Conservation (phyloP, 805 yeast species). For the Candida jianshihensis region DNA sequence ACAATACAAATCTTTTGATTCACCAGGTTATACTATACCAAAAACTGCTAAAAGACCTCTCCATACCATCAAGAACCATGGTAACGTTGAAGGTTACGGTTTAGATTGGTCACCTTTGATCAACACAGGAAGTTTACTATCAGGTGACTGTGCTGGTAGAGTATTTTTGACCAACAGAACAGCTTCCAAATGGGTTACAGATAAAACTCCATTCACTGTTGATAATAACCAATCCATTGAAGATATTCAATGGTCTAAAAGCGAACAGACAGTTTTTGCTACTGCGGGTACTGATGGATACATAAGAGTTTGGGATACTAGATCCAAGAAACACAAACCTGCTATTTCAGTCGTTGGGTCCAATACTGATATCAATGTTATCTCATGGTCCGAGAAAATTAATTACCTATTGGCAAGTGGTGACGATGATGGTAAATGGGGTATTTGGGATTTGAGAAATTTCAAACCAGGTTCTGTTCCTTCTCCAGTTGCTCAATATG, state of each 20-base stretch:
- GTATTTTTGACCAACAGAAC: constrained; percentile 74
- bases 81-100: constrained; percentile 96
- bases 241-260: constrained; percentile 93
- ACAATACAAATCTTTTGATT: constrained; percentile 76
- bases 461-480: constrained; percentile 49
- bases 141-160: constrained; percentile 88
- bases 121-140: constrained; percentile 69
- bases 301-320: constrained; percentile 92
- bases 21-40: constrained; percentile 80
- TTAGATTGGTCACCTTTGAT: constrained; percentile 92
- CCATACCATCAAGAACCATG: constrained; percentile 79
- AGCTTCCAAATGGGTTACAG: constrained; percentile 77
- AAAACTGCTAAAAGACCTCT: constrained; percentile 72
- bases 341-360: constrained; percentile 82
- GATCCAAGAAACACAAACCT: constrained; percentile 87
- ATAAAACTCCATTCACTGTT: constrained; percentile 62
- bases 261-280: constrained; percentile 93
- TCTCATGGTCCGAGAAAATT: constrained; percentile 89
- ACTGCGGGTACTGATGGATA: constrained; percentile 89
- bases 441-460: constrained; percentile 94
- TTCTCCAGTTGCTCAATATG: constrained; percentile 88
- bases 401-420: constrained; percentile 89
- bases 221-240: constrained; percentile 75
- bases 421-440: constrained; percentile 96
- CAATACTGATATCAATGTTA: constrained; percentile 80